Evolutionary conservation across 139 green algal species (phyloP).

Genomic region (Chlorella vulgaris): DNA sequence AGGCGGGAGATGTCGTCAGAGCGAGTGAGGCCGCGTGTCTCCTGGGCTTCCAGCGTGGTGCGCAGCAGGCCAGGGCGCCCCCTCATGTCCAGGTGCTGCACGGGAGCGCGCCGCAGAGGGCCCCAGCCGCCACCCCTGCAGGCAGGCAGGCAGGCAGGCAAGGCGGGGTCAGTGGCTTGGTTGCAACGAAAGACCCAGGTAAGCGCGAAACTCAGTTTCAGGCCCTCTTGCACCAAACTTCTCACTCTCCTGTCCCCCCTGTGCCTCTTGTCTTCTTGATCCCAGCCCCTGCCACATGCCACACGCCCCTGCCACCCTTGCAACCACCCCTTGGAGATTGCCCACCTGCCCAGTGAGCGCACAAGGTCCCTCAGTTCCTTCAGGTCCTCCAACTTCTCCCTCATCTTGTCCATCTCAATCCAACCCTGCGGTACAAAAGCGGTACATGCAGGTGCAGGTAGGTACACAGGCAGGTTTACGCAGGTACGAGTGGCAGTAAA

Average conservation of each 20-base stretch:
- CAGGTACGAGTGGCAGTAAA: background rate
- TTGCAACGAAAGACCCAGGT: too few species aligned
- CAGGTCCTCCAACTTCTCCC: constrained; percentile 79
- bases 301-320: too few species aligned
- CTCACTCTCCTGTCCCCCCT: too few species aligned
- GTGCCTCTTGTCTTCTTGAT: too few species aligned
- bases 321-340: too few species aligned
- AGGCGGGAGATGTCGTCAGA: constrained; percentile 85
- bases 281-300: too few species aligned
- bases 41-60: constrained; percentile 83
- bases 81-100: constrained; percentile 61
- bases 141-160: background rate
- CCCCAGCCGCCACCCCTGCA: constrained; percentile 82
- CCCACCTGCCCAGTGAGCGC: constrained; percentile 66
- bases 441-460: background rate
- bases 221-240: too few species aligned
- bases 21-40: constrained; percentile 86
- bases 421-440: too few species aligned
- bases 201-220: too few species aligned
- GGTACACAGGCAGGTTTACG: background rate
- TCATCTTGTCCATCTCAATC: constrained; percentile 77
- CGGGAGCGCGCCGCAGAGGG: constrained; percentile 74
- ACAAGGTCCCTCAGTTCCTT: constrained; percentile 88
- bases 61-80: constrained; percentile 79
- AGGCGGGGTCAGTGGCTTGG: too few species aligned